Evolutionary conservation across 805 yeast genomes (phyloP), one percentile per base, ranked within the genome.

Genomic region (Ogataea nonfermentans): DNA sequence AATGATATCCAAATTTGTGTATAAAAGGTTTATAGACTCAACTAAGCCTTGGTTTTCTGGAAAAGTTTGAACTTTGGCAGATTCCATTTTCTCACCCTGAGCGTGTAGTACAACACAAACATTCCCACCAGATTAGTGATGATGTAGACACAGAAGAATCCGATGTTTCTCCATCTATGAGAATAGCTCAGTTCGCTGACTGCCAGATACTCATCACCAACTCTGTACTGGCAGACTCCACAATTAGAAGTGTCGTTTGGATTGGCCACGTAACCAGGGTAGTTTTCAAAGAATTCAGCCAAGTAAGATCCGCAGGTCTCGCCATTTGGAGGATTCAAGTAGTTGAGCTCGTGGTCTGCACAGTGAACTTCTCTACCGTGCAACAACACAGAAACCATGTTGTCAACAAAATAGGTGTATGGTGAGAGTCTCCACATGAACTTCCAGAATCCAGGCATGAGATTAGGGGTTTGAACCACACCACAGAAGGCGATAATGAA

Each of bases 381-480:
- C 37, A 72, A 68, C 22, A 57, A 62, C 17, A 65, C 68, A 30
- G 79, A 65, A 45, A 82, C 66, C 37, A 76, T 68, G 32, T 50
- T 55, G 47, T 76, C 78, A 43, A 85, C 66, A 58, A 81, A 76
- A 56, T 86, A 86, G 1, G 91, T 83, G 62, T 74, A 73, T 8
- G 84, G 95, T 17, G 86, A 80, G 14, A 70, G 71, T 49, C 83
- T 74, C 74, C 84, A 81, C 89, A 86, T 83, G 59, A 83, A 86
- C 32, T 75, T 78, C 95, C 95, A 86, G 68, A 86, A 86, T 1
- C 85, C 79, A 9, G 95, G 93, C 80, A 84, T 73, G 37, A 69
- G 62, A 3, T 45, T 28, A 6, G 63, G 63, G 12, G 79, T 76
- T 53, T 80, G 86, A 43, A 80, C 66, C 41, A 82, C 81, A 66